Base-by-base conservation (phyloP, 208 protist species). In the Leishmania guyanensis region DNA sequence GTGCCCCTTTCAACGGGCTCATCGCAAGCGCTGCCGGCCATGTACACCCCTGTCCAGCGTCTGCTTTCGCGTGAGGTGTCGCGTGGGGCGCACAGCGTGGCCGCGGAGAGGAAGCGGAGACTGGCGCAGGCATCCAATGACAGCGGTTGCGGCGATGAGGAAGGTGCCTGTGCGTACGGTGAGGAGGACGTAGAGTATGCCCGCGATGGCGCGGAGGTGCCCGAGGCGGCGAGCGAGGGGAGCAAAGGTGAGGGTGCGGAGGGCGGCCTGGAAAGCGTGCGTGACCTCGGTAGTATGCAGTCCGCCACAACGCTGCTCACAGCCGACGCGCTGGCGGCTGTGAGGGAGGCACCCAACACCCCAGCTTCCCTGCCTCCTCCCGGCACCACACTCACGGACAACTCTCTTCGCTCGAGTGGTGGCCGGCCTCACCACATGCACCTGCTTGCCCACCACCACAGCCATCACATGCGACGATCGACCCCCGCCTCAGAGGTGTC, bases 21-120 rank as follows among this genome's bases (percentile, higher is more conserved):
- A 8, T 81, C 76, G 9, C 76, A 73, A 22, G 60, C 60, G 39
- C 56, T 81, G 17, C 81, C 76, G 17, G 64, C 71, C 60, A 64
- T 80, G 22, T 85, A 85, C 51, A 71, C 77, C 22, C 81, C 81
- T 50, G 77, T 78, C 51, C 76, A 81, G 46, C 81, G 81, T 26
- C 70, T 85, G 70, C 71, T 85, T 26, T 62, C 60, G 8, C 68
- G 77, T 12, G 77, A 81, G 17, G 36, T 20, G 75, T 53, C 74
- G 4, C 70, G 71, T 58, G 69, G 58, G 22, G 36, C 50, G 29
- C 51, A 33, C 60, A 43, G n/a, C 70, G 50, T 16, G 50, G 17
- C 68, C 43, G 75, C 66, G 70, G 53, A 66, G 10, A 17, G 22
- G 1, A 33, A 68, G 16, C 51, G 22, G 3, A 26, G 22, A 9